Evolutionary conservation across 2,329 filamentous ascomycete species (phyloP), one percentile per base, ranked within the genome.

Genomic region (Cladosporium sp.): DNA sequence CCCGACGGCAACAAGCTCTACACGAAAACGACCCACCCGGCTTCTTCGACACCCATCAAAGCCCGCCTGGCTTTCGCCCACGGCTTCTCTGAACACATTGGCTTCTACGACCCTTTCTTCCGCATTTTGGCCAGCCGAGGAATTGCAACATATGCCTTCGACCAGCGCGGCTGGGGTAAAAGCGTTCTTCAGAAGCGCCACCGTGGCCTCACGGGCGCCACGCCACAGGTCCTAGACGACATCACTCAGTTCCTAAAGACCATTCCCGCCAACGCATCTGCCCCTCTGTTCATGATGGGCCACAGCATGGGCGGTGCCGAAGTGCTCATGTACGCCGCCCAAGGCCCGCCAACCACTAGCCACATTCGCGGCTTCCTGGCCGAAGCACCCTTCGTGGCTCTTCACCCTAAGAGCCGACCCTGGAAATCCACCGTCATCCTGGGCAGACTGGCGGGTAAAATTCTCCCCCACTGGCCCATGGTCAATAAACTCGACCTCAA

Each of bases 271-370:
- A 65, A 64, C 17, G 9, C 24, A 8, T 42, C 59, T 9, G 60
- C 74, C 2, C 90, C 91, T 0, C 69, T 95, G 15, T 97, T 96
- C 74, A 80, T 97, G 19, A 85, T 94, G 78, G 92, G 92, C 54
- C 91, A 96, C 74, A 91, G 87, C 20, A 96, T 96, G 90, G 92
- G 92, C 63, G 92, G 92, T 59, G 90, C 85, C 22, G 82, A 95
- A 73, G 82, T 86, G 5, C 76, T 96, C 8, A 85, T 83, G 42
- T 86, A 83, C 64, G 76, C 75, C 60, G 72, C 74, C 28, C 68
- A 68, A 44, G 78, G 74, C 19, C 78, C 75, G 4, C 62, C 64
- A 42, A 80, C 83, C 15, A 70, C 90, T 12, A 71, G 75, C 35
- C 77, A 80, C 58, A 81, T 96, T 48, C 80, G 85, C 45, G 91